A percentile compares a stretch with the other conserved stretches of the same genome.
These are phyloP conservation scores for Trichoderma sp. DNA, from an alignment of 2,329 filamentous ascomycete species.

Conservation along the genomic window DNA sequence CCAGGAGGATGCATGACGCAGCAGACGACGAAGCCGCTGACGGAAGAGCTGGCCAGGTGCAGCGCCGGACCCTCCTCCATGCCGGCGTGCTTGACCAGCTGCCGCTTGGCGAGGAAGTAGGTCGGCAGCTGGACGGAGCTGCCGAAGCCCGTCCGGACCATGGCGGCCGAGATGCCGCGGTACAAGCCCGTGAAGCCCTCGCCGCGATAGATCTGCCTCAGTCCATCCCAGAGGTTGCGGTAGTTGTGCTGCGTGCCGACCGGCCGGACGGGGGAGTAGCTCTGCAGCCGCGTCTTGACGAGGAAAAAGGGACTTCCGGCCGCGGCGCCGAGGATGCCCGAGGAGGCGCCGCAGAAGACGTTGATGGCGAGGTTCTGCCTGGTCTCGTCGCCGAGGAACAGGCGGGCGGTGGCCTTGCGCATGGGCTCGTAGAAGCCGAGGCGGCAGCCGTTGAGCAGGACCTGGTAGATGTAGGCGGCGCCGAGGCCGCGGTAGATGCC, in stretches of 20 bases:
- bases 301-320: conserved; percentile 96
- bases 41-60: conserved; percentile 85
- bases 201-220: conserved; percentile 72
- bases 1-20: conserved; percentile 96
- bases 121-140: conserved; percentile 95
- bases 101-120: conserved; percentile 95
- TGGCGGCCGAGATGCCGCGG: conserved; percentile 86
- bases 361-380: conserved; percentile 87
- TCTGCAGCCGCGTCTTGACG: conserved; percentile 94
- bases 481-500: conserved; percentile 89
- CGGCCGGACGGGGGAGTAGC: conserved; percentile 86
- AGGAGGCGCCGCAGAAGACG: conserved; percentile 87
- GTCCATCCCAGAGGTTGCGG: conserved; percentile 79
- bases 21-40: conserved; percentile 94
- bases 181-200: conserved; percentile 86
- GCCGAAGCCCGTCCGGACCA: conserved; percentile 94
- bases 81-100: conserved; percentile 76
- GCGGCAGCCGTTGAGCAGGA: conserved; percentile 93
- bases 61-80: conserved; percentile 90
- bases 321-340: conserved; percentile 88
- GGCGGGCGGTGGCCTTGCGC: conserved; percentile 68
- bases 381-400: conserved; percentile 71
- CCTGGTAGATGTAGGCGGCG: conserved; percentile 93
- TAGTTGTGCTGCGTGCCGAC: conserved; percentile 98
- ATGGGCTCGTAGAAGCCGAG: conserved; percentile 97